Conservation (phyloP, 352 stramenopile genomes). For the Globisporangium rhizosaccharum region DNA sequence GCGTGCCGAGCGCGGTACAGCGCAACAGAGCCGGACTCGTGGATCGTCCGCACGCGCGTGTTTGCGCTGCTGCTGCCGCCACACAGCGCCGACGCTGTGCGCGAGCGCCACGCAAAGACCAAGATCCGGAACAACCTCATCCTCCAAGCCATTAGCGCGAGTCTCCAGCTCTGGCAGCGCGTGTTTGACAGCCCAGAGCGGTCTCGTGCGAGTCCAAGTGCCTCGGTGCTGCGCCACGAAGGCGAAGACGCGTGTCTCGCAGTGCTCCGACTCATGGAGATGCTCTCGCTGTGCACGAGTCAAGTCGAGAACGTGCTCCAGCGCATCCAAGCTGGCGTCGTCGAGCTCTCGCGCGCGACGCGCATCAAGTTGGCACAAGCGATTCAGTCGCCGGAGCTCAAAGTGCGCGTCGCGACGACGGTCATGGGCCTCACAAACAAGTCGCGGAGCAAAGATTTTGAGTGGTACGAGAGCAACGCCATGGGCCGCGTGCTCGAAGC, state of each 20-base stretch:
- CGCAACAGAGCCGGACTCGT: slow-evolving; percentile 34
- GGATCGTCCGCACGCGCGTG: slow-evolving; percentile 58
- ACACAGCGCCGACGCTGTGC: slow-evolving; percentile 26
- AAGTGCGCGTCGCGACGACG: slow-evolving; percentile 50
- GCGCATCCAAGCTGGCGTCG: slow-evolving; percentile 52
- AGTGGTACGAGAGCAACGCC: slow-evolving; percentile 80
- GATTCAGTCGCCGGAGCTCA: slow-evolving; percentile 56
- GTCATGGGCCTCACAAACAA: slow-evolving; percentile 73
- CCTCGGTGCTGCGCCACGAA: slow-evolving; percentile 32
- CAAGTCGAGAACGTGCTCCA: slow-evolving; percentile 73
- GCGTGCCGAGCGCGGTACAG: slow-evolving; percentile 48
- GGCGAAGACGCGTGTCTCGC: slow-evolving; percentile 59
- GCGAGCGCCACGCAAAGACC: slow-evolving; percentile 27
- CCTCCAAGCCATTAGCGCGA: slow-evolving; percentile 45
- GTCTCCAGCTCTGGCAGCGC: slow-evolving; percentile 57
- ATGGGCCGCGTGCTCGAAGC: slow-evolving; percentile 49
- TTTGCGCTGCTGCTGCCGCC: slow-evolving; percentile 35
- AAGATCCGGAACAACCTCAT: slow-evolving; percentile 71
- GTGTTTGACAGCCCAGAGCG: slow-evolving; percentile 42
- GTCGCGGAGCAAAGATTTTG: slow-evolving; percentile 65
- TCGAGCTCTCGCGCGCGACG: slow-evolving; percentile 44
- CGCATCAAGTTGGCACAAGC: slow-evolving; percentile 55
- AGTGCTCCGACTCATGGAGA: slow-evolving; percentile 66
- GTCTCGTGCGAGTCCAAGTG: slow-evolving; percentile 4
- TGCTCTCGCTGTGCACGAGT: slow-evolving; percentile 71